Evolutionary conservation across 192 early-diverging fungal species (phyloP).

Genomic region (Powellomyces hirtus): DNA sequence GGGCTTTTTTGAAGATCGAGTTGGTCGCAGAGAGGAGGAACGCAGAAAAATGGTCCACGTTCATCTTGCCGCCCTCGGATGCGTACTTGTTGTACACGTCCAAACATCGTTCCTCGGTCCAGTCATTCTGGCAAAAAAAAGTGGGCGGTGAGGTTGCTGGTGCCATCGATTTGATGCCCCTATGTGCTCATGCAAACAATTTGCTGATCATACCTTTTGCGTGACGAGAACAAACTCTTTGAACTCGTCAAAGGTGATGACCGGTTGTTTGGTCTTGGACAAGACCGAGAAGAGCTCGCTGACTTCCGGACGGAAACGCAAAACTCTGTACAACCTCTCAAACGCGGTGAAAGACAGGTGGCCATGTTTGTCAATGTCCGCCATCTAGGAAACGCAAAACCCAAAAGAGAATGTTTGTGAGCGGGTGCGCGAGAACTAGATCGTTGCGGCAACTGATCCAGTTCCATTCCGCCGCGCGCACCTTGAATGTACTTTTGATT

Average conservation of each 20-base stretch:
- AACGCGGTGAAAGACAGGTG: slow-evolving; percentile 56
- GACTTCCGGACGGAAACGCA: slow-evolving; percentile 64
- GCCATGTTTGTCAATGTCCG: slow-evolving; percentile 50
- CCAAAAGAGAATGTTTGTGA: too few species aligned
- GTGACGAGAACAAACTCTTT: slow-evolving; percentile 45
- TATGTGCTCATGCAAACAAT: too few species aligned
- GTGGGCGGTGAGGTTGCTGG: too few species aligned
- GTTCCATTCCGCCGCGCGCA: too few species aligned
- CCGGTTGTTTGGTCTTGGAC: slow-evolving; percentile 25
- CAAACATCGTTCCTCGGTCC: slow-evolving; percentile 47
- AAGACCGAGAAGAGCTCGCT: slow-evolving; percentile 51
- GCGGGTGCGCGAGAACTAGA: too few species aligned
- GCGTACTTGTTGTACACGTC: slow-evolving; percentile 60
- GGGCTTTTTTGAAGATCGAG: slow-evolving; percentile 49
- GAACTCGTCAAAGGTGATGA: slow-evolving; percentile 55
- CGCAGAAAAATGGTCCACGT: slow-evolving; percentile 62
- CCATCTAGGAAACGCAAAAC: slow-evolving; percentile 36
- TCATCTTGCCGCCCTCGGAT: slow-evolving; percentile 47
- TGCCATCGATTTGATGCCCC: too few species aligned
- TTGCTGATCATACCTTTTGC: slow-evolving; percentile 60
- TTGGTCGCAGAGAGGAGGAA: slow-evolving; percentile 68
- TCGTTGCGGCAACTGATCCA: too few species aligned
- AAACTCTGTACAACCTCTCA: slow-evolving; percentile 56
- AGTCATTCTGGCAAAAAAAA: slow-evolving; percentile 29
- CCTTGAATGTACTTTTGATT: slow-evolving; percentile 61